phyloP scores from a whole-genome alignment of 441 rosid species.

The Mallotus japonicus region DNA sequence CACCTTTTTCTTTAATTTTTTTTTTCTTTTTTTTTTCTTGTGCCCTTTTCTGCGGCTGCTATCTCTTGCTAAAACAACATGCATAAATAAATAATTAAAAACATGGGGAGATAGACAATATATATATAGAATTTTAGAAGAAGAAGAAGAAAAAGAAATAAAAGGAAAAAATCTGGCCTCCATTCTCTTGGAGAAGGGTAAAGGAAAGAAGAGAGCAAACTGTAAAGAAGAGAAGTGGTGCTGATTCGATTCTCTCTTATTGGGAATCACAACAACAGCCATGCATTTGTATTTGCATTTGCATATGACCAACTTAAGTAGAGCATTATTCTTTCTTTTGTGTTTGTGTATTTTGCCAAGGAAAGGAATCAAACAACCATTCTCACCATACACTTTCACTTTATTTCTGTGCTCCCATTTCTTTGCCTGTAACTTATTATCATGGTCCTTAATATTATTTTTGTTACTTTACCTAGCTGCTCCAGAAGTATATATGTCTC shows the following conservation, averaged over 20 bases:
- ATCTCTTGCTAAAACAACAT: not conserved
- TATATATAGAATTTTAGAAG: not conserved
- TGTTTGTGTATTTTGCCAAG: slow-evolving; percentile 10
- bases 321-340: slow-evolving; percentile 5
- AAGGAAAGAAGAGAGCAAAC: slow-evolving; percentile 52
- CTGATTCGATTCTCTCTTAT: slow-evolving; percentile 57
- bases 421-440: too few species aligned
- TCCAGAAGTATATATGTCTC: too few species aligned
- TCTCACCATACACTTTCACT: not conserved
- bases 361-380: too few species aligned
- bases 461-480: too few species aligned
- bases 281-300: slow-evolving; percentile 9
- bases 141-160: not conserved
- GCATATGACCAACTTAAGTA: slow-evolving; percentile 44
- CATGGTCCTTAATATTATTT: too few species aligned
- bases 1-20: slow-evolving; percentile 51
- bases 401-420: slow-evolving; percentile 11
- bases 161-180: slow-evolving; percentile 47
- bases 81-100: not conserved
- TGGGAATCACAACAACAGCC: slow-evolving; percentile 65
- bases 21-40: slow-evolving; percentile 9
- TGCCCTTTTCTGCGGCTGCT: slow-evolving; percentile 49
- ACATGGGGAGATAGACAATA: not conserved
- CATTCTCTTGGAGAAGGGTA: slow-evolving; percentile 92
- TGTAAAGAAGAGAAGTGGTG: slow-evolving; percentile 44